Percentiles rank a stretch among this genome's conserved stretches.
Conservation (phyloP, 2,329 filamentous ascomycete species). For the Clarireedia monteithiana region DNA sequence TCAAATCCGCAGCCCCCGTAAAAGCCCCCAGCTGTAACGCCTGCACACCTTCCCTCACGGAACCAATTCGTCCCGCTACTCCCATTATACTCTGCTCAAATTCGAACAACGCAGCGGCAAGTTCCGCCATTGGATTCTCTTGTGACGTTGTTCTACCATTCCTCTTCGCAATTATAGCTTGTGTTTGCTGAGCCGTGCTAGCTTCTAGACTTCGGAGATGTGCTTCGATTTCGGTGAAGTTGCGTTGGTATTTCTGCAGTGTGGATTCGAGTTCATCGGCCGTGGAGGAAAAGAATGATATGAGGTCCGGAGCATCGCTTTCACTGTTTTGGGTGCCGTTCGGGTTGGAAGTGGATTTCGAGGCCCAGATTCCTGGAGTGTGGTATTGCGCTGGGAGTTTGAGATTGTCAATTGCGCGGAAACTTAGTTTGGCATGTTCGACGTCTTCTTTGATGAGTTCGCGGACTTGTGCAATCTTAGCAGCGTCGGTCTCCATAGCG, state of each 20-base stretch:
- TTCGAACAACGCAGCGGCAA: conserved; percentile 53
- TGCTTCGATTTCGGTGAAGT: conserved; percentile 56
- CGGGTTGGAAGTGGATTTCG: conserved; percentile 32
- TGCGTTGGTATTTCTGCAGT: conserved; percentile 48
- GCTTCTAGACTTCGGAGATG: conserved; percentile 58
- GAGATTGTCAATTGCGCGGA: conserved; percentile 67
- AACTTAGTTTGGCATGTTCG: conserved; percentile 61
- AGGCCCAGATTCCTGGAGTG: conserved; percentile 33
- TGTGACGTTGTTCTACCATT: conserved; percentile 31
- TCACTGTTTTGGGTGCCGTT: conserved; percentile 32
- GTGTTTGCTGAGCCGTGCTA: conserved; percentile 51
- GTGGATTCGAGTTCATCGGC: conserved; percentile 54
- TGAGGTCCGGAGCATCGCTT: conserved; percentile 49
- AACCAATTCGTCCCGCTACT: conserved; percentile 53
- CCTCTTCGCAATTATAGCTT: conserved; percentile 39
- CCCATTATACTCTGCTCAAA: conserved; percentile 58
- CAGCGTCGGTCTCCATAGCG: conserved; percentile 54
- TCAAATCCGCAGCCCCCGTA: conserved; percentile 4
- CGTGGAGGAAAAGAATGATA: conserved; percentile 55
- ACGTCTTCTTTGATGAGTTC: conserved; percentile 56
- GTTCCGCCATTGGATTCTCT: conserved; percentile 41
- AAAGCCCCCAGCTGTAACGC: conserved; percentile 43
- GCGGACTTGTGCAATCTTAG: conserved; percentile 49
- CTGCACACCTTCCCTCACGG: conserved; percentile 52
- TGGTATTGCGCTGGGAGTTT: conserved; percentile 56